These are phyloP conservation scores for Phycomyces nitens DNA, from an alignment of 192 early-diverging fungal genomes.

Conservation along the genomic window DNA sequence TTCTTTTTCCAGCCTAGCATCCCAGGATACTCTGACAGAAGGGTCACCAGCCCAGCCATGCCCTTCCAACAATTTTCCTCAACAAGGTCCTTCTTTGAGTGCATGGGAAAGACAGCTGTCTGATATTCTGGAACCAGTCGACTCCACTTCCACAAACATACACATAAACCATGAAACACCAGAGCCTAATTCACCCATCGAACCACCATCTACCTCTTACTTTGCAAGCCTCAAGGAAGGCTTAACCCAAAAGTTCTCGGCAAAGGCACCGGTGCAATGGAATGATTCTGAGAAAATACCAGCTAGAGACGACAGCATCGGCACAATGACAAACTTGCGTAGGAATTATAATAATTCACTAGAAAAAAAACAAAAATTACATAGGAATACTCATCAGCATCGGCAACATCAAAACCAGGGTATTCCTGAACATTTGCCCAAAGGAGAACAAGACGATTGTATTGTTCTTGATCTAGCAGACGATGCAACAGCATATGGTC, in stretches of 20 bases:
- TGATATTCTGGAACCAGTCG: too few species aligned
- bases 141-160: not conserved
- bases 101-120: too few species aligned
- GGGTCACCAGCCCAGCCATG: not conserved
- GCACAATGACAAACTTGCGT: slow-evolving; percentile 5
- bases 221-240: not conserved
- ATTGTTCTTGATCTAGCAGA: not conserved
- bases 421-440: not conserved
- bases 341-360: not conserved
- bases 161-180: not conserved
- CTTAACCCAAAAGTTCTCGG: not conserved
- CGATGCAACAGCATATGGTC: too few species aligned
- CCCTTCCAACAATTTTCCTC: not conserved
- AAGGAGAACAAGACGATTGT: not conserved
- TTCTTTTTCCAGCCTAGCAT: slow-evolving; percentile 16
- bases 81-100: too few species aligned
- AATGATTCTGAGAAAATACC: not conserved
- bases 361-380: not conserved
- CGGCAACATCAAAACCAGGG: not conserved
- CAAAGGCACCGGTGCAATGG: not conserved
- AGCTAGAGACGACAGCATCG: slow-evolving; percentile 10
- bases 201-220: not conserved
- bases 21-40: slow-evolving; percentile 24
- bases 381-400: not conserved
- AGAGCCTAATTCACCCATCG: not conserved